Evolutionary conservation across 2,329 filamentous ascomycete species (phyloP).

Genomic region (Aspergillaceae sp.): DNA sequence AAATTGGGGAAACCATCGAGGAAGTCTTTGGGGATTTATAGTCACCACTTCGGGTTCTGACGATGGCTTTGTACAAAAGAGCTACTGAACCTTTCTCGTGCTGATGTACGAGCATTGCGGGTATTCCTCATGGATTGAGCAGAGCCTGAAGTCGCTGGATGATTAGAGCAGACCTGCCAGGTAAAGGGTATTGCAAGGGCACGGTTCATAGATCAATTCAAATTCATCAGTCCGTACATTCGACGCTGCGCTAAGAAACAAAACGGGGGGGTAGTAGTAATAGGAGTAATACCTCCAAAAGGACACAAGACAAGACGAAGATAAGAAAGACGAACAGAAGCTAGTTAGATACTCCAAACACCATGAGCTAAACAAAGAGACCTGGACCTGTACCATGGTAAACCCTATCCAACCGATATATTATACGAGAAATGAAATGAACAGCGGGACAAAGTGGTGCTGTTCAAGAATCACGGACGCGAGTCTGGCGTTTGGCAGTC

Average conservation of each 20-base stretch:
- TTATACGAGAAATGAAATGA: conserved; percentile 1
- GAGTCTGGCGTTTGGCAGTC: conserved; percentile 54
- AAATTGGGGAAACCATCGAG: conserved; percentile 11
- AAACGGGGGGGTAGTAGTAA: background rate
- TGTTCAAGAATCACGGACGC: conserved; percentile 27
- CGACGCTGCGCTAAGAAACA: background rate
- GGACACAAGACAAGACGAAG: conserved; percentile 5
- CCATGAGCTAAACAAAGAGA: conserved; percentile 18
- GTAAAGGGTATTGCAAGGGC: background rate
- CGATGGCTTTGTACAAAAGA: too few relatives aligned
- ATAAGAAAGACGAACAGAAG: too few relatives aligned
- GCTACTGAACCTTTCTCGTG: too few relatives aligned
- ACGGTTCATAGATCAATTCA: background rate
- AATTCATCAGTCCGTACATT: background rate
- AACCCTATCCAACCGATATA: background rate
- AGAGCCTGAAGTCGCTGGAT: conserved; percentile 8
- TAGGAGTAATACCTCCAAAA: background rate
- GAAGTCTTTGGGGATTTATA: conserved; percentile 15
- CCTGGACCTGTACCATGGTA: conserved; percentile 3
- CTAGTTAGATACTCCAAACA: conserved; percentile 12
- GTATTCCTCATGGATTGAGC: conserved; percentile 22
- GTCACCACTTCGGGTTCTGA: background rate
- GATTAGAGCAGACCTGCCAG: conserved; percentile 10
- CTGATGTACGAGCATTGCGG: conserved; percentile 14
- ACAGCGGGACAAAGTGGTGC: conserved; percentile 9